A percentile compares a stretch with the other conserved stretches of the same genome.
These are phyloP conservation scores for Spongiforma sp. DNA, from an alignment of 1,284 basidiomycete genomes.

Conservation along the genomic window DNA sequence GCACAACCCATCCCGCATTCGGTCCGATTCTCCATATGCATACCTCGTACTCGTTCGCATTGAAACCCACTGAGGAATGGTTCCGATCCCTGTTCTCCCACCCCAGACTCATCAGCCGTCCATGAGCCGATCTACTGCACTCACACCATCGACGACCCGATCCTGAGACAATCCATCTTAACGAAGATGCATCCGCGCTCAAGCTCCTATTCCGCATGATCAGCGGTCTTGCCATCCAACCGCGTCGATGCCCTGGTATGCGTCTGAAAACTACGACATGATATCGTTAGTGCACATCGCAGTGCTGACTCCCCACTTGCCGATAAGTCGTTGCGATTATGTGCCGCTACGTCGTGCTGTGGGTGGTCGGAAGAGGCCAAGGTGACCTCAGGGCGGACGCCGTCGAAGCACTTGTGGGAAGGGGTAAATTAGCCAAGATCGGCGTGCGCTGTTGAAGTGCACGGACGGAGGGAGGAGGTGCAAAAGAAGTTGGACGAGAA, in stretches of 20 bases:
- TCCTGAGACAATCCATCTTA: slow-evolving; percentile 53
- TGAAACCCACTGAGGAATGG: no score
- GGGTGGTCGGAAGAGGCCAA: slow-evolving; percentile 59
- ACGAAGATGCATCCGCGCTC: slow-evolving; percentile 58
- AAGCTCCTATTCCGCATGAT: slow-evolving; percentile 63
- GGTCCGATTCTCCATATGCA: no score
- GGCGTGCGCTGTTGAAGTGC: slow-evolving; percentile 52
- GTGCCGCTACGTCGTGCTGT: slow-evolving; percentile 59
- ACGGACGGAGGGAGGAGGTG: slow-evolving; percentile 51
- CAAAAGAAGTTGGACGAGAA: slow-evolving; percentile 54
- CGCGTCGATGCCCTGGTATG: slow-evolving; percentile 57
- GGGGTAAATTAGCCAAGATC: slow-evolving; percentile 50
- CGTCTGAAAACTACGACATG: slow-evolving; percentile 73
- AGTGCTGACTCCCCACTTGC: slow-evolving; percentile 54
- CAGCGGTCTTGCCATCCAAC: slow-evolving; percentile 57
- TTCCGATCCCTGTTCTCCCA: no score
- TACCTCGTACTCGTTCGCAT: no score
- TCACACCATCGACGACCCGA: slow-evolving; percentile 24
- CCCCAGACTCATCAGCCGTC: no score
- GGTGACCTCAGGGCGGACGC: slow-evolving; percentile 51
- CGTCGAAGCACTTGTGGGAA: slow-evolving; percentile 53
- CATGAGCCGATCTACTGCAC: no score
- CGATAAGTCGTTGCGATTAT: slow-evolving; percentile 58
- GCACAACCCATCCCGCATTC: no score
- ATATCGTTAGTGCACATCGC: slow-evolving; percentile 59